Evolutionary conservation across 306 rosid genomes (phyloP), one percentile per base, ranked within the genome.

Genomic region (Trifolium fragiferum): DNA sequence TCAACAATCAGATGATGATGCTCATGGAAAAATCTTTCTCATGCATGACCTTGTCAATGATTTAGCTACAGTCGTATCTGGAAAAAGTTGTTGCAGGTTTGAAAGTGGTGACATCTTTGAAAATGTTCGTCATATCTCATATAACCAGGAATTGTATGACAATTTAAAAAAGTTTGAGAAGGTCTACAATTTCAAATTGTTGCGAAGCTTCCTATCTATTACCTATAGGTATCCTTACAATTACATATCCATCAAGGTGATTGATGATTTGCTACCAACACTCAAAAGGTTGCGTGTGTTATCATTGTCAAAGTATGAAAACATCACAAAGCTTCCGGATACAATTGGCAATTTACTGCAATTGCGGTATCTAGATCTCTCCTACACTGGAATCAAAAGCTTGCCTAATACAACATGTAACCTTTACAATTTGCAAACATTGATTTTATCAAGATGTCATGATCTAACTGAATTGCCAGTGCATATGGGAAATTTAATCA

Each of bases 41-140:
- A 70, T 80, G 82, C 84, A 79, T 57, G 74, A 55, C 50, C 81
- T 73, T 46, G 60, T 76, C 1, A 40, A 82, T 9, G 83, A 60
- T 7, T 25, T 60, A 60, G 66, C 67, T 33, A 7, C 23, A n/a
- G 1, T 15, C 0, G 43, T 61, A 61, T 61, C 44, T 61, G 23
- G 67, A 9, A 61, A 61, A 61, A 61, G 43, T 61, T 61, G 44
- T 30, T 32, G 12, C 12, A 32, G 67, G 44, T 19, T 14, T 32
- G 67, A 61, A n/a, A 32, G 7, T 32, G 67, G 70, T 19, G 13
- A 5, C 0, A 35, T 16, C 47, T 35, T 15, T 16, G 4, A 16
- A 16, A 16, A 9, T 70, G 67, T 65, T 27, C 75, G 73, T 2
- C 85, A 86, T 66, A 35, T 78, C 7, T 80, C 80, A 9, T 74